Conservation (phyloP, 108 stramenopile species). For the Chaetoceros tenuissimus region DNA sequence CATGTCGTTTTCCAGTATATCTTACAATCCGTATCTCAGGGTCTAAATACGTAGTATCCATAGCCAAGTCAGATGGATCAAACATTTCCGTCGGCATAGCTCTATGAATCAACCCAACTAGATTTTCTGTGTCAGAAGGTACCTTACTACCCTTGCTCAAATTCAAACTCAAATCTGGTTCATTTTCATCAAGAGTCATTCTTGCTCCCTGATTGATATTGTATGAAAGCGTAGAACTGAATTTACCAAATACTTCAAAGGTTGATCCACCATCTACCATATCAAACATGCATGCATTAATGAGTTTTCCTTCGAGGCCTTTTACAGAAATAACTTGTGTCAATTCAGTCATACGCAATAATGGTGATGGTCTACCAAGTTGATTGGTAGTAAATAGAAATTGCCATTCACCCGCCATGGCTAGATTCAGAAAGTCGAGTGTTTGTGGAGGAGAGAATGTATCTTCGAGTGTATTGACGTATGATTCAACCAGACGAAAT, state of each 20-base stretch:
- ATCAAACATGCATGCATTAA: constrained; percentile 50
- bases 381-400: constrained; percentile 62
- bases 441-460: constrained; percentile 52
- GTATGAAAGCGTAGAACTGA: constrained; percentile 40
- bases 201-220: constrained; percentile 60
- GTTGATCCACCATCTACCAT: not conserved
- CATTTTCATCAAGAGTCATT: constrained; percentile 35
- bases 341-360: constrained; percentile 33
- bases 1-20: constrained; percentile 43
- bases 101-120: constrained; percentile 43
- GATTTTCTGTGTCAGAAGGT: constrained; percentile 35
- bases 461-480: constrained; percentile 60
- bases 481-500: constrained; percentile 43
- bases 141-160: constrained; percentile 35
- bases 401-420: constrained; percentile 66
- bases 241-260: constrained; percentile 47
- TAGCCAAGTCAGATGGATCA: constrained; percentile 50
- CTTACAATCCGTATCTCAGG: constrained; percentile 54
- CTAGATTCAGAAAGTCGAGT: constrained; percentile 60
- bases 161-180: constrained; percentile 25
- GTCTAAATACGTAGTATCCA: constrained; percentile 72
- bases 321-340: constrained; percentile 39
- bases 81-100: constrained; percentile 62
- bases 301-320: constrained; percentile 33
- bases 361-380: constrained; percentile 13